These are phyloP conservation scores for Citrus glauca DNA, from an alignment of 345 rosid genomes.

Conservation along the genomic window DNA sequence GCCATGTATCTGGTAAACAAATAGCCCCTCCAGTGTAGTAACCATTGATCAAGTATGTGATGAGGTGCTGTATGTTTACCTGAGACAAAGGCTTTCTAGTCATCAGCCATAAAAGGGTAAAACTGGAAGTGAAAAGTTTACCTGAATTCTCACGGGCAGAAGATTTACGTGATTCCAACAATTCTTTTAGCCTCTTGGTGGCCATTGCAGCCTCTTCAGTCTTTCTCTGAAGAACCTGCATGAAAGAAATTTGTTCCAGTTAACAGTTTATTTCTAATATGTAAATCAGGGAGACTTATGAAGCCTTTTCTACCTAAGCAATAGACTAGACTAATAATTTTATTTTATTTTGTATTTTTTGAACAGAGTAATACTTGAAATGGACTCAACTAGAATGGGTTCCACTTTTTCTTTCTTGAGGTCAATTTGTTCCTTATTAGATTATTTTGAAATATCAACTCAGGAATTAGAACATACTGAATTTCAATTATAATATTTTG, in stretches of 20 bases:
- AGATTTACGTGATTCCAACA: conserved; percentile 94
- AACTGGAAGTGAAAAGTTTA: conserved; percentile 12
- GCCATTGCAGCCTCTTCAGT: conserved; percentile 99
- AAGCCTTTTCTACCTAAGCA: not conserved
- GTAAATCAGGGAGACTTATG: not conserved
- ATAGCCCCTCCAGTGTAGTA: conserved; percentile 6
- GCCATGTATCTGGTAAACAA: conserved; percentile 2
- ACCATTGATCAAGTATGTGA: conserved; percentile 1
- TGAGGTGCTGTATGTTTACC: not conserved
- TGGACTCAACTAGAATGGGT: not conserved
- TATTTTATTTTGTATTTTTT: no score
- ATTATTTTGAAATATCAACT: not conserved
- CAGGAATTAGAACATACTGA: not conserved
- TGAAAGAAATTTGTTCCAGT: conserved; percentile 9
- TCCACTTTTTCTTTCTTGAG: not conserved
- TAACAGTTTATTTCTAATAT: conserved; percentile 12
- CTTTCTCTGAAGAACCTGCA: conserved; percentile 97
- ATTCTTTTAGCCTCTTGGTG: conserved; percentile 91
- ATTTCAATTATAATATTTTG: not conserved
- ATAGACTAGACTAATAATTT: not conserved
- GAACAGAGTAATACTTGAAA: no score
- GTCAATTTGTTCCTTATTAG: not conserved
- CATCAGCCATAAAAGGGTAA: not conserved
- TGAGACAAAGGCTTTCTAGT: conserved; percentile 6
- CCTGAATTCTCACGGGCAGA: conserved; percentile 79